Percentiles rank a stretch among this genome's conserved stretches.
Conservation (phyloP, 1,284 basidiomycete species). For the Lentinus polychrous region DNA sequence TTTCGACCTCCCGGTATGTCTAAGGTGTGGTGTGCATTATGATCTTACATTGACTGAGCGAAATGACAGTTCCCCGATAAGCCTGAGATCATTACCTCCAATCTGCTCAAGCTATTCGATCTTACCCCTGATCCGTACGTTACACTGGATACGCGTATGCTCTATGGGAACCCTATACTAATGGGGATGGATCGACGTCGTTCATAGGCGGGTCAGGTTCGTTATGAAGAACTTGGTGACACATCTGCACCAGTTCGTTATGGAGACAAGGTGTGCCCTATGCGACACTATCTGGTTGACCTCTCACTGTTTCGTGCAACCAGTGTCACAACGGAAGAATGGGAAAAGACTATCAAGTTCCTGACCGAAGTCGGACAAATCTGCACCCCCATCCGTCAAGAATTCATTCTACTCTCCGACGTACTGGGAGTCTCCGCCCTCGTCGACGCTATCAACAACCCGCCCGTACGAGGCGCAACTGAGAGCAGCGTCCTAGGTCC, state of each 20-base stretch:
- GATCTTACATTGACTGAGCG: not conserved
- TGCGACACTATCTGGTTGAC: no score
- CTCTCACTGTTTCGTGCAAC: not conserved
- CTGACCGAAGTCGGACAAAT: slow-evolving; percentile 69
- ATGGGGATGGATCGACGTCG: not conserved
- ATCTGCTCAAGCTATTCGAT: slow-evolving; percentile 41
- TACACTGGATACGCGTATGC: not conserved
- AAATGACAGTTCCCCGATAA: slow-evolving; percentile 37
- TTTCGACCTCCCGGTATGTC: slow-evolving; percentile 25
- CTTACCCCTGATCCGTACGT: slow-evolving; percentile 36
- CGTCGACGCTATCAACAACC: slow-evolving; percentile 75
- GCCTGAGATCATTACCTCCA: slow-evolving; percentile 50
- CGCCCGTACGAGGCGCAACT: slow-evolving; percentile 57
- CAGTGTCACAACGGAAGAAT: slow-evolving; percentile 76
- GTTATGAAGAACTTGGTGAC: slow-evolving; percentile 41
- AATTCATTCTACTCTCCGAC: slow-evolving; percentile 81
- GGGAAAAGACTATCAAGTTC: slow-evolving; percentile 76
- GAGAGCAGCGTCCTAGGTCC: slow-evolving; percentile 79
- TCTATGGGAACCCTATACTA: not conserved
- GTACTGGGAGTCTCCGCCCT: slow-evolving; percentile 71
- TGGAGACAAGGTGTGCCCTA: slow-evolving; percentile 48
- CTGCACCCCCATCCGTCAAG: slow-evolving; percentile 70
- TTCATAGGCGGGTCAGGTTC: slow-evolving; percentile 21
- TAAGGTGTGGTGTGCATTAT: not conserved
- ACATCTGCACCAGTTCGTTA: slow-evolving; percentile 51